Conservation (phyloP, 148 eudicot genomes). For the Hydrangea macrophylla region DNA sequence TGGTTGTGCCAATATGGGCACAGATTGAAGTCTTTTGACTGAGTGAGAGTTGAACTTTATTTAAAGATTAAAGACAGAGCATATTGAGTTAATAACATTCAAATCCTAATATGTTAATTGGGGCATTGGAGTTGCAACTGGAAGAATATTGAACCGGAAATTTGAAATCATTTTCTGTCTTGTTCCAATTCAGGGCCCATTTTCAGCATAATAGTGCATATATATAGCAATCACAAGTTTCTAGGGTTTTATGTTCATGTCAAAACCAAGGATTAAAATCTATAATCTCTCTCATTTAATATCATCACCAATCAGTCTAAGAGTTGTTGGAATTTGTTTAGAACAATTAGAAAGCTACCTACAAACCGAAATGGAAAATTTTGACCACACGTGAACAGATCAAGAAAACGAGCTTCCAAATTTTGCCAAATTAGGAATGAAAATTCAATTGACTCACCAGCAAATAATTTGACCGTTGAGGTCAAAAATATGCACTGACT, state of each 20-base stretch:
- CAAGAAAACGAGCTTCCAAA: not conserved
- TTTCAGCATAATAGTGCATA: too few relatives aligned
- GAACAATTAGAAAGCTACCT: not conserved
- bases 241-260: not conserved
- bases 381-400: not conserved
- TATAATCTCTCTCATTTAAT: not conserved
- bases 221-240: not conserved
- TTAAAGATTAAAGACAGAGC: not conserved
- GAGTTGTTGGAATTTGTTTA: not conserved
- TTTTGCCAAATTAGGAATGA: not conserved
- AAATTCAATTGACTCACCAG: constrained; percentile 42
- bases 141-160: too few relatives aligned
- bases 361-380: not conserved
- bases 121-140: too few relatives aligned
- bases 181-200: too few relatives aligned
- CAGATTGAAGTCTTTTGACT: not conserved
- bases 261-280: not conserved
- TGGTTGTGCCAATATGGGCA: constrained; percentile 11
- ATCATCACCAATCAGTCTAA: not conserved
- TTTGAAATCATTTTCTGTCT: too few relatives aligned
- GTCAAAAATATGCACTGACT: constrained; percentile 66
- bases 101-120: too few relatives aligned
- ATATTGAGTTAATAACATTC: not conserved
- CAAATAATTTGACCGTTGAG: constrained; percentile 43
- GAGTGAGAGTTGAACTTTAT: not conserved